A percentile compares a stretch with the other conserved stretches of the same genome.
Conservation (phyloP, 129 eudicot species). For the Kitagawia praeruptora region DNA sequence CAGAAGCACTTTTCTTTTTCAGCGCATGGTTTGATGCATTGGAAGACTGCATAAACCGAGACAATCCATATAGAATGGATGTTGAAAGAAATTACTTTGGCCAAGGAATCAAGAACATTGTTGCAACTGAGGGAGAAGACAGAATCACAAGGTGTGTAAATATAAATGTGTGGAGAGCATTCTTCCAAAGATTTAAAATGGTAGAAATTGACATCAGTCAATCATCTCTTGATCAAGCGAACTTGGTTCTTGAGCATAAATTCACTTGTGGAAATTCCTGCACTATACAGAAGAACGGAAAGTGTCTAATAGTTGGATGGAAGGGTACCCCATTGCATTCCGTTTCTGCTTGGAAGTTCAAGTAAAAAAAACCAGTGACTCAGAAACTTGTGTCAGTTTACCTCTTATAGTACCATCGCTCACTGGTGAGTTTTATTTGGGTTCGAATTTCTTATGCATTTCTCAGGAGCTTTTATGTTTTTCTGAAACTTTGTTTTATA, state of each 20-base stretch:
- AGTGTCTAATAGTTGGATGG: conserved; percentile 59
- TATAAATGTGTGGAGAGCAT: conserved; percentile 50
- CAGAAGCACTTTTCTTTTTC: conserved; percentile 37
- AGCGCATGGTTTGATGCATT: conserved; percentile 49
- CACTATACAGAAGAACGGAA: conserved; percentile 32
- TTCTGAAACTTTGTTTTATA: too few relatives aligned
- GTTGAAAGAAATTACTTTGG: conserved; percentile 41
- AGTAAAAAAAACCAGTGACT: neutral
- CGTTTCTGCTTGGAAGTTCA: conserved; percentile 61
- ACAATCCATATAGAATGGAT: conserved; percentile 18
- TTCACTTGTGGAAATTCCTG: conserved; percentile 36
- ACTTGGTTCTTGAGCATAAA: conserved; percentile 32
- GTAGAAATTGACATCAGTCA: conserved; percentile 44
- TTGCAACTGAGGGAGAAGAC: conserved; percentile 41
- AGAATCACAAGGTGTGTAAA: conserved; percentile 35
- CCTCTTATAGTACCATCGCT: neutral
- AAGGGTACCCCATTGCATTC: conserved; percentile 65
- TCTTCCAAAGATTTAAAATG: conserved; percentile 47
- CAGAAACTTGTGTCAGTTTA: neutral
- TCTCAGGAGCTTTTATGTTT: too few relatives aligned
- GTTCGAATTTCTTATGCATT: too few relatives aligned
- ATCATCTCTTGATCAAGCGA: conserved; percentile 46
- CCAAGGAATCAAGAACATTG: conserved; percentile 41
- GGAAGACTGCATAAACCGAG: conserved; percentile 37
- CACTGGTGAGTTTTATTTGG: neutral